phyloP scores from a whole-genome alignment of 2,329 filamentous ascomycete species.

The Ophiostoma montium region DNA sequence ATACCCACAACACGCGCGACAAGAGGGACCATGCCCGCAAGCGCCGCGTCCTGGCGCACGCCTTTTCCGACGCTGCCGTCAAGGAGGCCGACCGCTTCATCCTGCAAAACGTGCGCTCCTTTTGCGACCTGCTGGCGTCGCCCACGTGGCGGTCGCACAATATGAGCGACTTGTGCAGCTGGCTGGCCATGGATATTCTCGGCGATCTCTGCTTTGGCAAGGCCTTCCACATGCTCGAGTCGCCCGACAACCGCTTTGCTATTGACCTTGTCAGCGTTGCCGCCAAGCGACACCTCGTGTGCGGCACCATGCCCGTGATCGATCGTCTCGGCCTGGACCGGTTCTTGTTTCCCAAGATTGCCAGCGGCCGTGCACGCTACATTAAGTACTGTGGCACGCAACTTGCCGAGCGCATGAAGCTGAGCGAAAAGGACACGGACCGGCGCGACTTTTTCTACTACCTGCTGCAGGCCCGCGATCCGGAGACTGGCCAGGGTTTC shows the following conservation, averaged over 20 bases:
- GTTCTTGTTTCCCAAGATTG: constrained; percentile 52
- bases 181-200: constrained; percentile 48
- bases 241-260: constrained; percentile 48
- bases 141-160: constrained; percentile 26
- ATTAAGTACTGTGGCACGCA: constrained; percentile 58
- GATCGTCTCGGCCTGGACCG: constrained; percentile 53
- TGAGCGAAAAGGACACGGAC: constrained; percentile 46
- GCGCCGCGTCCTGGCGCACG: constrained; percentile 56
- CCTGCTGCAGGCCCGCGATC: constrained; percentile 55
- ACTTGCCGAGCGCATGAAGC: constrained; percentile 49
- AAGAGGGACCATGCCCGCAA: constrained; percentile 56
- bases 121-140: constrained; percentile 42
- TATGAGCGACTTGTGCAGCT: constrained; percentile 50
- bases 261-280: constrained; percentile 53
- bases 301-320: constrained; percentile 57
- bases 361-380: constrained; percentile 52
- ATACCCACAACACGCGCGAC: constrained; percentile 60
- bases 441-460: constrained; percentile 67
- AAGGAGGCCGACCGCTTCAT: constrained; percentile 57
- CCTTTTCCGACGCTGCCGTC: constrained; percentile 52
- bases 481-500: constrained; percentile 55
- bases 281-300: constrained; percentile 56
- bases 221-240: constrained; percentile 47
- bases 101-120: constrained; percentile 49
- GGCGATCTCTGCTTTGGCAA: constrained; percentile 48